Evolutionary conservation across 345 rosid species (phyloP), one percentile per base, ranked within the genome.

Genomic region (Firmiana major): DNA sequence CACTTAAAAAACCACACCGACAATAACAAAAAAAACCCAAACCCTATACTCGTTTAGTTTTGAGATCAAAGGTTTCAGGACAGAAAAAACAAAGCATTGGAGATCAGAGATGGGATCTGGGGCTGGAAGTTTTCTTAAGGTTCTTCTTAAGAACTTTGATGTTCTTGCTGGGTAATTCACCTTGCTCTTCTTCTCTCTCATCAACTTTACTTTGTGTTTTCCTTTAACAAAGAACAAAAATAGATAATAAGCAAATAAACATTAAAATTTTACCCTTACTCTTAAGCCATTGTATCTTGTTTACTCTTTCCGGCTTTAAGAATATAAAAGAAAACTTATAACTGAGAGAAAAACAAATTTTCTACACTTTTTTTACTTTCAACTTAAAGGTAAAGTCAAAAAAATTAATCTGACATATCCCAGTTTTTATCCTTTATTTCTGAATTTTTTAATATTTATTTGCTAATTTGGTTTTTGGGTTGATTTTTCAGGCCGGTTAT

Each of bases 61-160:
- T 70, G 42, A 70, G 74, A 28, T 70, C 58, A 28, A 38, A 26
- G 40, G 73, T 68, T 46, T 68, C 55, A 68, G 73, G 24, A 63
- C 16, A 38, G 6, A 38, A 38, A 48, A 9, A 49, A 31, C 5
- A 60, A 12, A 21, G 24, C 42, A 40, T 76, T 64, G 49, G 49
- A 51, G 63, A 40, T 76, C 63, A 51, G 51, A n/a, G 53, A 76
- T 76, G 79, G 79, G 79, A 54, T 76, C 79, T 76, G 79, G 79
- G 53, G 79, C 73, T 51, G 79, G 64, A 66, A 76, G 51, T 76
- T 76, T 76, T 51, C 54, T 76, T 38, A 64, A 64, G 73, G 79
- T 76, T 54, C 64, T 71, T 43, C 66, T 43, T 4, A 80, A 28
- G 42, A 40, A 69, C 75, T 46, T 71, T 66, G 74, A 72, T 77